Evolutionary conservation across 1,139 yeast genomes (phyloP), one percentile per base, ranked within the genome.

Genomic region (Candida anutae): DNA sequence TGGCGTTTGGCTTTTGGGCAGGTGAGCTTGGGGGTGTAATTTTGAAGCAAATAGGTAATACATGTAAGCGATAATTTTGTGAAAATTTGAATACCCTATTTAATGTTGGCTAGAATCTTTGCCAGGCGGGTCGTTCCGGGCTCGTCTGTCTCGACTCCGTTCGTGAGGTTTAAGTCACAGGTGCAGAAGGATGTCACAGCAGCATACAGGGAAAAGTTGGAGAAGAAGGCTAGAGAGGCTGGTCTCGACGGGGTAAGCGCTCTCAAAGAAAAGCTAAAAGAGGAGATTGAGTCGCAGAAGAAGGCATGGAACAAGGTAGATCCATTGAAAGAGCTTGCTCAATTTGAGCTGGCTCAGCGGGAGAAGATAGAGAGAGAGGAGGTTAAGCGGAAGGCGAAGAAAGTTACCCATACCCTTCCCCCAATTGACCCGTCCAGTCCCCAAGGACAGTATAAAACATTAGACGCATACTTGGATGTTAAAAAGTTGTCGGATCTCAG

Each of bases 401-500:
- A 21, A 15, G 32, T 40, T 19, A 46, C 46, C 36, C 52, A 46
- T 26, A 46, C 50, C 15, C 48, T 79, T 46, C 57, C 62, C 10
- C 74, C 80, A 2, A 54, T 71, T 14, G 64, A 62, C 24, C 60
- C 73, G 22, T 54, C 56, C 8, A 42, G 60, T 0, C 71, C 75
- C 3, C 46, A 55, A 25, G 48, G 54, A 6, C 84, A 93, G 6
- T 80, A 69, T 56, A 87, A 85, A 53, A 76, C 83, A 0, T 60
- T 90, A 33, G 65, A 70, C 30, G 73, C 88, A 2, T 90, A 62
- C 49, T 53, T 90, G 27, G 87, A 83, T 31, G 62, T 76, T 6
- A 81, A 70, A 1, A 88, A 87, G 52, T 45, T 83, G 27, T 43
- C 56, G 27, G 75, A 65, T 5, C 57, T 82, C 15, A 70, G 74